phyloP scores from a whole-genome alignment of 495 filamentous ascomycete species.

The Trichoderma erinaceum region DNA sequence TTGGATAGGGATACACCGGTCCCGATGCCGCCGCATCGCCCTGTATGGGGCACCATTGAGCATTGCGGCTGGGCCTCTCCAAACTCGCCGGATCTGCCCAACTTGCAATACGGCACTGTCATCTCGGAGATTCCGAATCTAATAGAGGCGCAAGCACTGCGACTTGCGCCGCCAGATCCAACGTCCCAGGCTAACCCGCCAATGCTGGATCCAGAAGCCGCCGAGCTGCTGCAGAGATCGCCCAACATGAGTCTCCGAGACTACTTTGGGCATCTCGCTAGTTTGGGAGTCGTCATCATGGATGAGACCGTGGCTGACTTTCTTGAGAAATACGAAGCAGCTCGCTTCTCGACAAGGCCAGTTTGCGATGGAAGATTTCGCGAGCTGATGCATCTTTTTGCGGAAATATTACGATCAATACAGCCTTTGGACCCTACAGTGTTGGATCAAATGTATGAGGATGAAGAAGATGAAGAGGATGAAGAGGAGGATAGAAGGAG shows the following conservation, averaged over 20 bases:
- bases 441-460: constrained; percentile 26
- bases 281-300: constrained; percentile 56
- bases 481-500: constrained; percentile 13
- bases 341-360: constrained; percentile 63
- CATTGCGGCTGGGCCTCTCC: constrained; percentile 91
- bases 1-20: constrained; percentile 26
- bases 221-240: constrained; percentile 65
- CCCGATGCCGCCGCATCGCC: constrained; percentile 26
- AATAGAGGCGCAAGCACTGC: constrained; percentile 87
- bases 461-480: constrained; percentile 16
- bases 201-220: constrained; percentile 50
- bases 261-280: constrained; percentile 67
- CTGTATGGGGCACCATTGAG: constrained; percentile 69
- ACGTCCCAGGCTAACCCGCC: constrained; percentile 35
- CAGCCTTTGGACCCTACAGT: constrained; percentile 48
- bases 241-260: constrained; percentile 70
- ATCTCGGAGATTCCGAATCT: constrained; percentile 82
- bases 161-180: constrained; percentile 63
- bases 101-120: constrained; percentile 75
- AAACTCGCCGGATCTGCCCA: constrained; percentile 61
- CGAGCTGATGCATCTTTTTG: constrained; percentile 80
- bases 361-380: constrained; percentile 63
- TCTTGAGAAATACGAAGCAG: constrained; percentile 69
- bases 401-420: constrained; percentile 75
- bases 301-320: constrained; percentile 56